Evolutionary conservation across 345 rosid genomes (phyloP).

Genomic region (Populus simonii): DNA sequence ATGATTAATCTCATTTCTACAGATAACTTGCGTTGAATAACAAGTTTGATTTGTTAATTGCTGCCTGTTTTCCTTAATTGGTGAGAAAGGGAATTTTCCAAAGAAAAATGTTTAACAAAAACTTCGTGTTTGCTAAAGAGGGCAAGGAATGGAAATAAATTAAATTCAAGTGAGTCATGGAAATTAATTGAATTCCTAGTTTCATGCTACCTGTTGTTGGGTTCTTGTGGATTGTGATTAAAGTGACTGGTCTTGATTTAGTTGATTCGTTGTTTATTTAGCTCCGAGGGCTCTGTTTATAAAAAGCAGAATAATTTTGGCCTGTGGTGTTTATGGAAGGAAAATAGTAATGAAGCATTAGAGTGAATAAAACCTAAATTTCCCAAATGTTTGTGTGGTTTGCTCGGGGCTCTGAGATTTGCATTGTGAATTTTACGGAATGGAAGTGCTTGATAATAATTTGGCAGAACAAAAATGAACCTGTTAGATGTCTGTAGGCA

Average conservation of each 20-base stretch:
- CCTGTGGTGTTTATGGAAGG: slow-evolving; percentile 1
- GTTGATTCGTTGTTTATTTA: not conserved
- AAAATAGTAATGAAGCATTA: not conserved
- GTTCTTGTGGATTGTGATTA: not conserved
- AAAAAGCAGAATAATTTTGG: not conserved
- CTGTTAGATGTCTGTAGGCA: not conserved
- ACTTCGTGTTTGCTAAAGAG: not conserved
- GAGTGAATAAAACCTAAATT: not conserved
- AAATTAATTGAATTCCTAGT: not conserved
- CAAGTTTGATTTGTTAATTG: not conserved
- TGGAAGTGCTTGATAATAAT: slow-evolving; percentile 1
- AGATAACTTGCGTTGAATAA: not conserved
- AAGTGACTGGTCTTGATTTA: not conserved
- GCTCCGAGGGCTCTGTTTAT: not conserved
- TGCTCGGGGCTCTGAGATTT: slow-evolving; percentile 4
- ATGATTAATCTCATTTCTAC: not conserved
- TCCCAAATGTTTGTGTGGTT: not conserved
- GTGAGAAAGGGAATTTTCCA: not conserved
- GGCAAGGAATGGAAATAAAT: not conserved
- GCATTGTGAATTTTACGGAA: not conserved
- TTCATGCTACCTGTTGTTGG: not conserved
- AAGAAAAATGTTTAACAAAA: not conserved
- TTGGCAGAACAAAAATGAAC: not conserved
- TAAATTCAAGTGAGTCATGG: not conserved
- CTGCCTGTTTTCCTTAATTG: not conserved